Evolutionary conservation across 495 filamentous ascomycete genomes (phyloP).

Genomic region (Trichoderma virens): DNA sequence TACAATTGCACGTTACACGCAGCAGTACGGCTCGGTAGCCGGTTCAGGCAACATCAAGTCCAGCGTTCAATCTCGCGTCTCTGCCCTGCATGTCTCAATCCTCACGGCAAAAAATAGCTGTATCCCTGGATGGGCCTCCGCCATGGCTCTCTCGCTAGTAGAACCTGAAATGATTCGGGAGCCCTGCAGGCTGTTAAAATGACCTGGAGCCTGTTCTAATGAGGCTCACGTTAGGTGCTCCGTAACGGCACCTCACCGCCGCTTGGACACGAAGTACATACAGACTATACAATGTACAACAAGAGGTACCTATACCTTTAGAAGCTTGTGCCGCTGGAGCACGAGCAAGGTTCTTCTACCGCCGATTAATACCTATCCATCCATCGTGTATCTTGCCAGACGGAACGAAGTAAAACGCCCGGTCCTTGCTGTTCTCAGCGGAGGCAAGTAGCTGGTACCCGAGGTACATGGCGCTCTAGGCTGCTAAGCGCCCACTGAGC

Average conservation of each 20-base stretch:
- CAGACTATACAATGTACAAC: too few relatives aligned
- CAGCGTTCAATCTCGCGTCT: background rate
- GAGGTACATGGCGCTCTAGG: background rate
- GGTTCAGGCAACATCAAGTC: background rate
- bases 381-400: too few relatives aligned
- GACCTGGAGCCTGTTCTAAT: background rate
- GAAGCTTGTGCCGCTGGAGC: background rate
- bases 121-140: background rate
- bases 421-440: too few relatives aligned
- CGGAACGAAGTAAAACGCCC: too few relatives aligned
- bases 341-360: background rate
- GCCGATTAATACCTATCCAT: too few relatives aligned
- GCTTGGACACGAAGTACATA: too few relatives aligned
- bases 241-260: background rate
- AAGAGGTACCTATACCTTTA: background rate
- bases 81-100: background rate
- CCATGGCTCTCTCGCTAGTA: conserved; percentile 1
- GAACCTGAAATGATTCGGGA: background rate
- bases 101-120: background rate
- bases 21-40: background rate
- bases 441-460: background rate
- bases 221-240: background rate
- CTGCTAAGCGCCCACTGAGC: background rate
- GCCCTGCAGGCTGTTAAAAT: background rate
- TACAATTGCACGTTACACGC: too few relatives aligned